phyloP scores from a whole-genome alignment of 2,329 filamentous ascomycete species.

The Paracorniculantispora psalliotae region DNA sequence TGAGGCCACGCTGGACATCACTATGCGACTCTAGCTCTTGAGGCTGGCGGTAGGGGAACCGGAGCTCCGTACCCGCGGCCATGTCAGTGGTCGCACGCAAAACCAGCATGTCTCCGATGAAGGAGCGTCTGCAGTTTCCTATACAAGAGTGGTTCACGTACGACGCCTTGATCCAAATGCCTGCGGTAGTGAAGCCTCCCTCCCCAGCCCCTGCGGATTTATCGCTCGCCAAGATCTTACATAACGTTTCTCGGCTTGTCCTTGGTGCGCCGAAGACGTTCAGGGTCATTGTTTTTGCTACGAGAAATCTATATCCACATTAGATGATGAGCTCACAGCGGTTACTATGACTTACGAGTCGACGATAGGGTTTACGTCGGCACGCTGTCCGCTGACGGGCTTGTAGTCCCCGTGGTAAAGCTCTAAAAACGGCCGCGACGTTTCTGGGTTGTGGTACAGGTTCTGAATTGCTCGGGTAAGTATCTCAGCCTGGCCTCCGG shows the following conservation, averaged over 20 bases:
- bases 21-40: slow-evolving; percentile 21
- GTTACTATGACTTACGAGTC: slow-evolving; percentile 37
- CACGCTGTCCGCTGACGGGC: slow-evolving; percentile 19
- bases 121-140: slow-evolving; percentile 40
- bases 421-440: slow-evolving; percentile 28
- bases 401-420: slow-evolving; percentile 38
- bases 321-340: not conserved
- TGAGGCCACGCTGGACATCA: slow-evolving; percentile 26
- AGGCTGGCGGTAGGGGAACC: slow-evolving; percentile 32
- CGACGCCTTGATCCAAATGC: slow-evolving; percentile 45
- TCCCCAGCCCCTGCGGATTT: not conserved
- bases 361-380: slow-evolving; percentile 36
- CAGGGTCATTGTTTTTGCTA: not conserved
- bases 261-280: not conserved
- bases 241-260: not conserved
- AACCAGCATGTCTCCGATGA: slow-evolving; percentile 51
- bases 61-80: slow-evolving; percentile 39
- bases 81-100: slow-evolving; percentile 43
- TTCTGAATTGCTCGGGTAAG: slow-evolving; percentile 40
- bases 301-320: not conserved
- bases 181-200: slow-evolving; percentile 24
- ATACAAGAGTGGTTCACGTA: slow-evolving; percentile 50
- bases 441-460: slow-evolving; percentile 35
- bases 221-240: not conserved
- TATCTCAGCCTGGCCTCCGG: slow-evolving; percentile 38